Evolutionary conservation across 2,329 filamentous ascomycete species (phyloP).

Genomic region (Penicillium palitans): DNA sequence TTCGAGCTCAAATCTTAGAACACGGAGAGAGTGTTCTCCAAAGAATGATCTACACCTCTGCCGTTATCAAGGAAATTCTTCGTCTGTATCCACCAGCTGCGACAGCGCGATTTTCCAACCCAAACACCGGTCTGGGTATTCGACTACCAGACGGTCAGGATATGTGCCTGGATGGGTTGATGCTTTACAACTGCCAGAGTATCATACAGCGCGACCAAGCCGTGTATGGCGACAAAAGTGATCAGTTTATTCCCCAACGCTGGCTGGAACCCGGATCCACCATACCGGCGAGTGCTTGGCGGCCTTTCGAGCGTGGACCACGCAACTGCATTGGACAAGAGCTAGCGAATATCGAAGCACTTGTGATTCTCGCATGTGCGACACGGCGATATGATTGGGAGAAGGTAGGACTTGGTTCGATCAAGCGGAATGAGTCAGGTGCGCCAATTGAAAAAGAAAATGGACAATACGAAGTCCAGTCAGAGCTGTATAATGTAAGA

Average conservation of each 20-base stretch:
- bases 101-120: conserved; percentile 13
- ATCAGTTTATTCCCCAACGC: conserved; percentile 40
- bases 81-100: conserved; percentile 51
- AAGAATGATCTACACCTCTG: conserved; percentile 29
- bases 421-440: conserved; percentile 1
- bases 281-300: conserved; percentile 45
- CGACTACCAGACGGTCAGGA: conserved; percentile 6
- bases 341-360: conserved; percentile 48
- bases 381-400: conserved; percentile 19
- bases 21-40: conserved; percentile 46
- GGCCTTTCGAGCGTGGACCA: conserved; percentile 52
- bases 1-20: no score
- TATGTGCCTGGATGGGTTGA: not conserved
- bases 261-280: conserved; percentile 33
- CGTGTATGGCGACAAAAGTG: conserved; percentile 17
- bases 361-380: conserved; percentile 19
- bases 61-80: conserved; percentile 53
- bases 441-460: conserved; percentile 1
- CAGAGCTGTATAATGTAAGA: conserved; percentile 3
- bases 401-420: conserved; percentile 20
- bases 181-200: not conserved
- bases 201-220: conserved; percentile 22
- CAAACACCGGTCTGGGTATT: conserved; percentile 12
- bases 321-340: conserved; percentile 54
- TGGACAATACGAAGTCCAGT: not conserved